Percentiles rank a stretch among this genome's conserved stretches.
These are phyloP conservation scores for Flagelloscypha sp. DNA, from an alignment of 768 basidiomycete species.

Conservation along the genomic window DNA sequence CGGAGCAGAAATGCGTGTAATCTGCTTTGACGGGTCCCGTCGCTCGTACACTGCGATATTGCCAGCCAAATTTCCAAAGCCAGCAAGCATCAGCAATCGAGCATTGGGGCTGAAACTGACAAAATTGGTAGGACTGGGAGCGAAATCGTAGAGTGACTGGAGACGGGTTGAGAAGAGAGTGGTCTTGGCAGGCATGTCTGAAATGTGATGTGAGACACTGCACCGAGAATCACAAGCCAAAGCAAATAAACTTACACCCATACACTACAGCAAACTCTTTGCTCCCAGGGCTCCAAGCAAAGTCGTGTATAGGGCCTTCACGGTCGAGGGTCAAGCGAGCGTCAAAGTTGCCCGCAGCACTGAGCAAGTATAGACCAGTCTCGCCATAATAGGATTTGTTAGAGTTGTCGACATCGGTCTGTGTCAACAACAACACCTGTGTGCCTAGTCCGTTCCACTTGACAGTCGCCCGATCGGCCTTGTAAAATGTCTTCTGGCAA, in stretches of 20 bases:
- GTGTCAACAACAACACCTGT: slow-evolving; percentile 83
- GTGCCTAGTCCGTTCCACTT: slow-evolving; percentile 97
- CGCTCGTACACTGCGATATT: slow-evolving; percentile 91
- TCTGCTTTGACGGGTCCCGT: slow-evolving; percentile 67
- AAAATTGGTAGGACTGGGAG: slow-evolving; percentile 83
- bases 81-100: slow-evolving; percentile 79
- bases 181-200: slow-evolving; percentile 93
- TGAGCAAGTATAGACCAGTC: slow-evolving; percentile 89
- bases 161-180: slow-evolving; percentile 90
- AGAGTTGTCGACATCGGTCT: slow-evolving; percentile 94
- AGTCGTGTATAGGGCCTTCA: slow-evolving; percentile 96
- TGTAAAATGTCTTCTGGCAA: slow-evolving; percentile 89
- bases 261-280: slow-evolving; percentile 97
- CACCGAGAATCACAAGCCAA: slow-evolving; percentile 2
- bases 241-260: slow-evolving; percentile 64
- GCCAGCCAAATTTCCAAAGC: slow-evolving; percentile 95
- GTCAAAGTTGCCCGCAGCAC: slow-evolving; percentile 88
- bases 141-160: slow-evolving; percentile 84
- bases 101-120: slow-evolving; percentile 93
- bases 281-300: slow-evolving; percentile 91
- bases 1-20: slow-evolving; percentile 81
- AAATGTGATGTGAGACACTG: slow-evolving; percentile 4
- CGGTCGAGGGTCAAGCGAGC: slow-evolving; percentile 85
- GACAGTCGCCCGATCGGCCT: slow-evolving; percentile 86
- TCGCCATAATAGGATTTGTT: slow-evolving; percentile 99